Conservation (phyloP, 208 protist genomes). For the Wallacemonas sp. region DNA sequence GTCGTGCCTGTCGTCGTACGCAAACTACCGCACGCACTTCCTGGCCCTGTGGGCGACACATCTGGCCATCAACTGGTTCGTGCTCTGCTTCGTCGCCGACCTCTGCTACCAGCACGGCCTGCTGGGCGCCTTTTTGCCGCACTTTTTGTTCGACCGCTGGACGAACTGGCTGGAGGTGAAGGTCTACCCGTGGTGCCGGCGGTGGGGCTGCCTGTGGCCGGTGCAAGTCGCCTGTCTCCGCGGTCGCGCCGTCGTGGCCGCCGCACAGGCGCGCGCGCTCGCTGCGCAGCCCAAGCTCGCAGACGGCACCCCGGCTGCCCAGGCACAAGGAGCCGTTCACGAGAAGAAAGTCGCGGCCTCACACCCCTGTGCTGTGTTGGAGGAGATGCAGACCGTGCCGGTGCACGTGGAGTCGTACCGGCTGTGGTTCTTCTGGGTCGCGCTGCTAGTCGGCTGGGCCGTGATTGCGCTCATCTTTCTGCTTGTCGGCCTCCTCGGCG, state of each 20-base stretch:
- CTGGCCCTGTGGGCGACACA: slow-evolving; percentile 22
- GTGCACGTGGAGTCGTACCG: slow-evolving; percentile 11
- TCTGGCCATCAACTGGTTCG: slow-evolving; percentile 39
- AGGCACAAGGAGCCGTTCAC: too few relatives aligned
- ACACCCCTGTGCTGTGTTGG: background rate
- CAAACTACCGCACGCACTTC: slow-evolving; percentile 7
- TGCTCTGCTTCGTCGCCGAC: slow-evolving; percentile 39
- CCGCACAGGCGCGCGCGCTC: too few relatives aligned
- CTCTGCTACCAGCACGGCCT: slow-evolving; percentile 51
- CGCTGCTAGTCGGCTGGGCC: slow-evolving; percentile 30
- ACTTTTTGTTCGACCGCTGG: slow-evolving; percentile 41
- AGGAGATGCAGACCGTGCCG: background rate
- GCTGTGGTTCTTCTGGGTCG: slow-evolving; percentile 32
- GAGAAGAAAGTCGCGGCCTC: too few relatives aligned
- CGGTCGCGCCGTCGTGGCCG: background rate
- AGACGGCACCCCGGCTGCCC: too few relatives aligned
- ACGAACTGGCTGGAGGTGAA: slow-evolving; percentile 22
- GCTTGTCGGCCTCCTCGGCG: slow-evolving; percentile 19
- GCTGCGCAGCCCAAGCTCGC: slow-evolving; percentile 9
- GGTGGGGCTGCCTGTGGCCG: slow-evolving; percentile 13
- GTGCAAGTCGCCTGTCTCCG: slow-evolving; percentile 1
- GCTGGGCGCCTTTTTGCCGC: slow-evolving; percentile 38
- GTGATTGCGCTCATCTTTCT: slow-evolving; percentile 31
- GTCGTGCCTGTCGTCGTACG: slow-evolving; percentile 19
- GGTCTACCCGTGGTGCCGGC: slow-evolving; percentile 20